Conservation (phyloP, 371 early-diverging fungal genomes). For the Mucor piriformis region DNA sequence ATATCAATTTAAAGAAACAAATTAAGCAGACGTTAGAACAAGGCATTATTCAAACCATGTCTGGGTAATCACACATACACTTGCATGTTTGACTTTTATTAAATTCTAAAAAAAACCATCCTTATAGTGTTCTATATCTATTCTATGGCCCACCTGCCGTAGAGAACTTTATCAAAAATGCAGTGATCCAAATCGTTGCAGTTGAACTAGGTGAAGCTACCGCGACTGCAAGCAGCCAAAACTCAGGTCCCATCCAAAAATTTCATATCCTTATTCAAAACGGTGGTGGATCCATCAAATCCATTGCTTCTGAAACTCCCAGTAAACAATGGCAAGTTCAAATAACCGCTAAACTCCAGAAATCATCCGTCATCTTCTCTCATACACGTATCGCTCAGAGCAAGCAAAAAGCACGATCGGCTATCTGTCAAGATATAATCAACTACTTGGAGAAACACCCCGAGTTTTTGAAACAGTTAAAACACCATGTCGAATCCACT, state of each 20-base stretch:
- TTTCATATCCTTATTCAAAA: not conserved
- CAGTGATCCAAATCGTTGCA: not conserved
- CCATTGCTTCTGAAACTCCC: not conserved
- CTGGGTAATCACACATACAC: conserved; percentile 5
- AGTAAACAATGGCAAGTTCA: not conserved
- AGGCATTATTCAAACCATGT: not conserved
- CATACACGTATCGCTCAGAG: conserved; percentile 1
- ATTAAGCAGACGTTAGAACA: not conserved
- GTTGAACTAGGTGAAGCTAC: not conserved
- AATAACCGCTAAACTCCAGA: not conserved
- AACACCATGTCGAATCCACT: not conserved
- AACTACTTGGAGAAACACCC: conserved; percentile 3
- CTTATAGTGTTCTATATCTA: not conserved
- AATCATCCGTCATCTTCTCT: not conserved
- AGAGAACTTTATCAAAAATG: conserved; percentile 6
- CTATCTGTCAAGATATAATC: conserved; percentile 8
- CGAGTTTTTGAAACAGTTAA: not conserved
- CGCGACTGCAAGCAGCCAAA: not conserved
- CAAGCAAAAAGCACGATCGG: conserved; percentile 18
- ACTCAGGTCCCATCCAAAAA: not conserved
- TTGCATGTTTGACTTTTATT: too few species aligned
- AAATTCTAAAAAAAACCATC: too few species aligned
- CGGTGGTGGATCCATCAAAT: not conserved
- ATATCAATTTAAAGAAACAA: not conserved
- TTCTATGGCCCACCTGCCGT: not conserved